Evolutionary conservation across 2,329 filamentous ascomycete genomes (phyloP).

Genomic region (Pyricularia sp.): DNA sequence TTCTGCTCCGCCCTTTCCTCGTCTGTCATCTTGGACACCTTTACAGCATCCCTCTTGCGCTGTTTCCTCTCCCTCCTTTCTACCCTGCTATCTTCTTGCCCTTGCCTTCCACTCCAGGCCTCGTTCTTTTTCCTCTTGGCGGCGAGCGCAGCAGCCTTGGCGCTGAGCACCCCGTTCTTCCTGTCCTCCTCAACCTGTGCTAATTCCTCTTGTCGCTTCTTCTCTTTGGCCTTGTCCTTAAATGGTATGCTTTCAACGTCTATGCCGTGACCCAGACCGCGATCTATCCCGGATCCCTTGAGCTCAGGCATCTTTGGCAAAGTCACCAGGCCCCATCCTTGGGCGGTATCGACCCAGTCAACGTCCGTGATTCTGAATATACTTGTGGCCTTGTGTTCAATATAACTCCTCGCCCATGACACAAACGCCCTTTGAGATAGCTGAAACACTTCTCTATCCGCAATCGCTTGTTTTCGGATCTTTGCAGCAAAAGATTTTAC

Average conservation of each 20-base stretch:
- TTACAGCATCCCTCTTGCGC: conserved; percentile 46
- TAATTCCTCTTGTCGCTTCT: conserved; percentile 49
- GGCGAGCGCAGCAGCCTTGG: conserved; percentile 20
- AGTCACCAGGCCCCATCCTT: conserved; percentile 76
- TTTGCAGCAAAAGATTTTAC: conserved; percentile 29
- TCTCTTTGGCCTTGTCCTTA: conserved; percentile 63
- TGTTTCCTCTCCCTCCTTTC: conserved; percentile 24
- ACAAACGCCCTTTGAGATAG: conserved; percentile 89
- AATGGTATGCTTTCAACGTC: conserved; percentile 63
- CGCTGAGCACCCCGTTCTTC: conserved; percentile 23
- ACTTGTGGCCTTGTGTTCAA: conserved; percentile 80
- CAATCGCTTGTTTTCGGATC: conserved; percentile 27
- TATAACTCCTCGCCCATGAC: conserved; percentile 85
- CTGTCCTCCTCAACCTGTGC: conserved; percentile 35
- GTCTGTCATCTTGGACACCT: conserved; percentile 57
- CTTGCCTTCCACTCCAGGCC: conserved; percentile 65
- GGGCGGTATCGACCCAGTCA: conserved; percentile 74
- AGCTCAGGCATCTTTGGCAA: conserved; percentile 93
- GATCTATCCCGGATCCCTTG: conserved; percentile 60
- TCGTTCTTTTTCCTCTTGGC: conserved; percentile 51
- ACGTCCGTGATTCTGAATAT: conserved; percentile 80
- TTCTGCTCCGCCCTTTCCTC: conserved; percentile 54
- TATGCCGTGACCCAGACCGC: conserved; percentile 48
- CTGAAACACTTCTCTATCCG: conserved; percentile 65
- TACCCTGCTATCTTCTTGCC: conserved; percentile 51